Evolutionary conservation across 352 stramenopile species (phyloP), one percentile per base, ranked within the genome.

Genomic region (Halophytophthora batemanensis): DNA sequence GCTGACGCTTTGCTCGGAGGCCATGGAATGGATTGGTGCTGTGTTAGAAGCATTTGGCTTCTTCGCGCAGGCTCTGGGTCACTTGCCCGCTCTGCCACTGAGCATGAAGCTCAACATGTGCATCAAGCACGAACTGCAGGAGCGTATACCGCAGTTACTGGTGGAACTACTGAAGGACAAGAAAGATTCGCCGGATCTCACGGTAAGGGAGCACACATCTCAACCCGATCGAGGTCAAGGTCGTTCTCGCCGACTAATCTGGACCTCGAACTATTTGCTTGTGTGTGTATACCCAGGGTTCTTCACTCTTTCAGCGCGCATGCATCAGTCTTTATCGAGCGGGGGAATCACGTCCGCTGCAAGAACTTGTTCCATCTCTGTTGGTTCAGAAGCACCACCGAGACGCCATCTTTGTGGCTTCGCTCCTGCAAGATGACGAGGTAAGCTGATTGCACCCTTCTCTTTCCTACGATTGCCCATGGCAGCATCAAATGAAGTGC

Each of bases 31-130:
- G 76, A 17, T 92, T 3, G 74, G 64, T 2, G 61, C 75, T 3
- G 69, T 86, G 8, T 81, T 87, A 15, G 78, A 92, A 45, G 81
- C 72, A 2, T 92, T 92, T 56, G 76, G 65, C 3, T 77, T 83
- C 43, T 45, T 63, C 17, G 25, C 45, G 0, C 58, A 78, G 14
- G 72, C 71, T 2, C 51, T 88, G 35, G 50, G 55, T 2, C 58
- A 88, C 2, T 36, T 66, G 28, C 56, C 61, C 1, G 56, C 62
- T 13, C 50, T 86, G 5, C 83, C 78, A 1, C 22, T 72, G 11
- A 45, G 34, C 0, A 45, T 77, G 28, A 77, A 76, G 53, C 58
- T 86, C 31, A 87, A 86, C 56, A 73, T 92, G 17, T 83, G 74
- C 46, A 83, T 90, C 45, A 92, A 84, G 49, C 76, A 92, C 38